phyloP scores from a whole-genome alignment of 139 green algal genomes.

The Cymbomonas tetramitiformis region DNA sequence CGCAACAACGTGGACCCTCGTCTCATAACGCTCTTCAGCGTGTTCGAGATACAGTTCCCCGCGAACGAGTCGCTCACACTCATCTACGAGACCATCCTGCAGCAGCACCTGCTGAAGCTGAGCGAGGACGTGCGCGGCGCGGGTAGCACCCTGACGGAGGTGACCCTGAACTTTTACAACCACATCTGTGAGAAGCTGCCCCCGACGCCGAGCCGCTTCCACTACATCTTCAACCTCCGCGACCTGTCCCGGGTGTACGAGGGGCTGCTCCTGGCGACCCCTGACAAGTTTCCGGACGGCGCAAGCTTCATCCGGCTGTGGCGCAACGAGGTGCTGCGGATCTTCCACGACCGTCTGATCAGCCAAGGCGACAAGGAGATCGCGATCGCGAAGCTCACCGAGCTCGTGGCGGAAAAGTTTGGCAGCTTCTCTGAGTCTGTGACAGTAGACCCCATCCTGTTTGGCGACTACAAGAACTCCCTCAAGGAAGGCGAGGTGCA shows the following conservation, averaged over 20 bases:
- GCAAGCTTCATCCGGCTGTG: slow-evolving; percentile 49
- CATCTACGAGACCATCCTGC: slow-evolving; percentile 68
- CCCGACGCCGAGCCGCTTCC: slow-evolving; percentile 57
- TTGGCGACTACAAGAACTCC: slow-evolving; percentile 47
- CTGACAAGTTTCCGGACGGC: slow-evolving; percentile 31
- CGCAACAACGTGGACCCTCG: slow-evolving; percentile 66
- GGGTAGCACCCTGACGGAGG: slow-evolving; percentile 33
- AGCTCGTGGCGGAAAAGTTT: slow-evolving; percentile 29
- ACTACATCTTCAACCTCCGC: slow-evolving; percentile 76
- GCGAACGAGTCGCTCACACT: slow-evolving; percentile 44
- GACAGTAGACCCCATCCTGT: slow-evolving; percentile 52
- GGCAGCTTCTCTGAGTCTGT: slow-evolving; percentile 21
- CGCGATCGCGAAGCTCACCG: slow-evolving; percentile 23
- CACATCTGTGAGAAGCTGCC: slow-evolving; percentile 58
- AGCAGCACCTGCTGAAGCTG: slow-evolving; percentile 36
- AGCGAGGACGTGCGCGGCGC: slow-evolving; percentile 34
- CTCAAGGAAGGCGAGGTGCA: slow-evolving; percentile 15
- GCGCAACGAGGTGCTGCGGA: slow-evolving; percentile 49
- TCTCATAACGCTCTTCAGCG: slow-evolving; percentile 62
- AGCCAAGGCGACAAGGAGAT: slow-evolving; percentile 33
- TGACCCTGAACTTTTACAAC: slow-evolving; percentile 55
- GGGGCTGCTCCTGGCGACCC: slow-evolving; percentile 43
- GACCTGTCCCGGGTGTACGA: slow-evolving; percentile 53
- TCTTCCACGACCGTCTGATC: slow-evolving; percentile 64
- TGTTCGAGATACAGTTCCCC: slow-evolving; percentile 71